Base-by-base conservation (phyloP, 208 protist species). In the Acanthamoeba royreba region DNA sequence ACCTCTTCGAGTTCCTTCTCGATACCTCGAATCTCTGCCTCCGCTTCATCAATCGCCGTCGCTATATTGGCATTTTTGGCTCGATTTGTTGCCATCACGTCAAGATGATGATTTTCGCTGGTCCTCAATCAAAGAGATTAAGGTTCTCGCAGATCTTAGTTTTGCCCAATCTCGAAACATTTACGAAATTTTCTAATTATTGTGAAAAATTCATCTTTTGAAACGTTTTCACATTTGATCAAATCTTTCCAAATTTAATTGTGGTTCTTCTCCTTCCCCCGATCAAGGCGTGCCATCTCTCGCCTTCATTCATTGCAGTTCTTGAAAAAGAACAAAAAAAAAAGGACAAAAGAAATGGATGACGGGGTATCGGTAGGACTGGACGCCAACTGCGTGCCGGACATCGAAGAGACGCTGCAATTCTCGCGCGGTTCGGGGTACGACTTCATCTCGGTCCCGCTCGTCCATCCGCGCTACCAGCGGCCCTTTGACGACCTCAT, bases 401-500 rank as follows among this genome's bases (percentile, higher is more conserved):
- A 88, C 45, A 53, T 91, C 0, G 85, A 52, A 33, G 85, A 91
- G 53, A 46, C 35, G 5, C 53, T 91, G 13, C 53, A 74, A 35
- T 40, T 52, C 52, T 22, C 85, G 53, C 85, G 85, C 22, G 33
- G 25, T n/a, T 46, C 33, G 0, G 85, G 85, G 7, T 92, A 72
- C 19, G 79, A 93, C 45, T 95, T 94, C 45, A 33, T 93, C 28
- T 53, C 79, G 4, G 79, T 53, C 43, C 94, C 94, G 53, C 52
- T 95, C 7, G 72, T 66, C 31, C 91, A 94, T 61, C 94, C 94
- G 45, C 94, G 91, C 49, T 88, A 94, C 81, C 7, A 55, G 9
- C 28, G 79, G 40, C 38, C 43, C 49, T 43, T 85, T 17, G 47
- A 49, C 25, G 38, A 66, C 25, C 49, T 46, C 53, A n/a, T 46